Base-by-base conservation (phyloP, 23 red algal genomes). In the Chondrus crispus region DNA sequence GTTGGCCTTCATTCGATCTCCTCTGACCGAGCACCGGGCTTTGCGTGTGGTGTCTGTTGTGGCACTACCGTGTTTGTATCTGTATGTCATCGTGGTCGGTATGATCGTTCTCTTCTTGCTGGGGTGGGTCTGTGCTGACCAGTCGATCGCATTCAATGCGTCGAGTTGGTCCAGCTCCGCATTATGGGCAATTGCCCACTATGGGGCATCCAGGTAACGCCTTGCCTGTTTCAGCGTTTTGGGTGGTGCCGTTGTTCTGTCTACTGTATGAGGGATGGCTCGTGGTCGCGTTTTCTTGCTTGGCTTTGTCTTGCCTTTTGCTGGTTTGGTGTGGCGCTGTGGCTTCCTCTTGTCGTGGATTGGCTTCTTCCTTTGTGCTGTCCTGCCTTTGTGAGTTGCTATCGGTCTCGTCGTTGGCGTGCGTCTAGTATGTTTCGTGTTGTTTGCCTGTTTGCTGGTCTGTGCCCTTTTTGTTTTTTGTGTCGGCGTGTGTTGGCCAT, bases 121-220 rank as follows among this genome's bases (percentile, higher is more conserved):
- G 1, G 38, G 10, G 28, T 38, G 70, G 24, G 35, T 46, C 20
- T 39, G 11, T 9, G 28, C 10, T 10, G 43, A 22, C 70, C 41
- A 1, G 22, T 76, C 43, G 70, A 76, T 36, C 24, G 41, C 38
- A 6, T 76, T 39, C 24, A 36, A 20, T 38, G 9, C 43, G 70
- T 76, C 70, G 12, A 76, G 70, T 24, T 24, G 35, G 70, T 76
- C 70, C 70, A 76, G 2, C 38, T 76, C 70, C 43, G 70, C 70
- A 38, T 76, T 38, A 9, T 40, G 70, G 33, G 70, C 29, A 36
- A 22, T 38, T 76, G 35, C 26, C 70, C 70, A 76, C 24, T 43
- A 22, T 8, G 35, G 0, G 28, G 36, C 9, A 46, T 76, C 70
- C 28, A 38, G 1, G 70, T 76, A 76, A 22, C 19, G 0, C 1